These are phyloP conservation scores for Thymus quinquecostatus DNA, from an alignment of 257 asterid species.

Conservation along the genomic window DNA sequence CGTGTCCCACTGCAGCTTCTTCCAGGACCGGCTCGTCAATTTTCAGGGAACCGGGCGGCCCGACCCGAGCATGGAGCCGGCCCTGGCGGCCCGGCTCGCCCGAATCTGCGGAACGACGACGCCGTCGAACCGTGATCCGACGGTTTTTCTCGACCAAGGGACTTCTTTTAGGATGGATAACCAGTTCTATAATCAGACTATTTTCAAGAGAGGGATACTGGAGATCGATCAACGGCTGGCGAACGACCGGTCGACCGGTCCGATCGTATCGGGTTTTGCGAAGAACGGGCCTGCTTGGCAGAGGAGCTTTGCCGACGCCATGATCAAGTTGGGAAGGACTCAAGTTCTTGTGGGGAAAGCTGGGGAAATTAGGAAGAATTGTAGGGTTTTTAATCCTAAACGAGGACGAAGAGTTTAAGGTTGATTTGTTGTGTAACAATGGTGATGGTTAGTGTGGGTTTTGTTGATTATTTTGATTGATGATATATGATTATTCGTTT, in stretches of 20 bases:
- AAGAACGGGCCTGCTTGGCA: slow-evolving; percentile 29
- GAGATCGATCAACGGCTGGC: slow-evolving; percentile 69
- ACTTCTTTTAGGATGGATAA: slow-evolving; percentile 61
- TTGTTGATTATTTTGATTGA: background rate
- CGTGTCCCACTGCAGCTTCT: slow-evolving; percentile 65
- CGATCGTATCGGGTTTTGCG: slow-evolving; percentile 41
- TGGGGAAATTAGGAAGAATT: slow-evolving; percentile 56
- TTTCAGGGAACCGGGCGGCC: slow-evolving; percentile 58
- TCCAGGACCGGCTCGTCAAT: slow-evolving; percentile 55
- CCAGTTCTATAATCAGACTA: slow-evolving; percentile 58
- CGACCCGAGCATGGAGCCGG: slow-evolving; percentile 60
- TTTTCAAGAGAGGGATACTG: slow-evolving; percentile 57
- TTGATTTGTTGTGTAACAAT: background rate
- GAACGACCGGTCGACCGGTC: slow-evolving; percentile 43
- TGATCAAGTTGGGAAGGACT: slow-evolving; percentile 49
- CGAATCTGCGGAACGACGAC: slow-evolving; percentile 45
- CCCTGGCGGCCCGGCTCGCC: slow-evolving; percentile 43
- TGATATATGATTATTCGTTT: background rate
- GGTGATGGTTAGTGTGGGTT: background rate
- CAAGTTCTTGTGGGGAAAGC: slow-evolving; percentile 47
- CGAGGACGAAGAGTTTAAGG: background rate
- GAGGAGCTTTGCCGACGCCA: slow-evolving; percentile 46
- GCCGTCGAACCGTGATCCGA: slow-evolving; percentile 36
- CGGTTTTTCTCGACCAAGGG: slow-evolving; percentile 66
- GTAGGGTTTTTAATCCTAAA: slow-evolving; percentile 51